phyloP scores from a whole-genome alignment of 371 early-diverging fungal species.

The Mucor irregularis region DNA sequence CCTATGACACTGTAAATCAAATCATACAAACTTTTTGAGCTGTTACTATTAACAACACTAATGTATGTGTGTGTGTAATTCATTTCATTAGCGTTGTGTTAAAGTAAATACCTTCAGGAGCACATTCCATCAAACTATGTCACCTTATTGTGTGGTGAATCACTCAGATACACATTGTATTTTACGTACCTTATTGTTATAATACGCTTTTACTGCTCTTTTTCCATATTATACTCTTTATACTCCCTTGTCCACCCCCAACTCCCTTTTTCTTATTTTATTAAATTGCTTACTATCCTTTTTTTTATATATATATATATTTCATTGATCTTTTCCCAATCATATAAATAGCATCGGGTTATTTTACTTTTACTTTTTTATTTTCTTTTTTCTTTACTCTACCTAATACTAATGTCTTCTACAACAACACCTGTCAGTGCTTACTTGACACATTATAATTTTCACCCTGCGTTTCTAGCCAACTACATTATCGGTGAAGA shows the following conservation, averaged over 20 bases:
- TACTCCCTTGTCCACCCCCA: neutral
- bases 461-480: conserved; percentile 48
- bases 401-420: neutral
- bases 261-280: neutral
- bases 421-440: neutral
- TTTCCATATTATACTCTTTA: too few relatives aligned
- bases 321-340: neutral
- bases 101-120: neutral
- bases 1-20: too few relatives aligned
- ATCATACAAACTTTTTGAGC: too few relatives aligned
- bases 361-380: conserved; percentile 4
- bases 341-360: conserved; percentile 10
- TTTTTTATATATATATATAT: neutral
- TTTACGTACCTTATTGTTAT: too few relatives aligned
- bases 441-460: conserved; percentile 23
- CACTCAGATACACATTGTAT: too few relatives aligned
- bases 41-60: too few relatives aligned
- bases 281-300: too few relatives aligned
- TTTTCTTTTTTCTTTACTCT: conserved; percentile 5
- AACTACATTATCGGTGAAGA: conserved; percentile 64
- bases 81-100: neutral
- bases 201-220: too few relatives aligned
- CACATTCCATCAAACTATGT: conserved; percentile 1
- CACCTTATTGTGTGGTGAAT: neutral
- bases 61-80: too few relatives aligned